Percentiles rank a stretch among this genome's conserved stretches.
Conservation (phyloP, 805 yeast species). For the Myxozyma neglecta region DNA sequence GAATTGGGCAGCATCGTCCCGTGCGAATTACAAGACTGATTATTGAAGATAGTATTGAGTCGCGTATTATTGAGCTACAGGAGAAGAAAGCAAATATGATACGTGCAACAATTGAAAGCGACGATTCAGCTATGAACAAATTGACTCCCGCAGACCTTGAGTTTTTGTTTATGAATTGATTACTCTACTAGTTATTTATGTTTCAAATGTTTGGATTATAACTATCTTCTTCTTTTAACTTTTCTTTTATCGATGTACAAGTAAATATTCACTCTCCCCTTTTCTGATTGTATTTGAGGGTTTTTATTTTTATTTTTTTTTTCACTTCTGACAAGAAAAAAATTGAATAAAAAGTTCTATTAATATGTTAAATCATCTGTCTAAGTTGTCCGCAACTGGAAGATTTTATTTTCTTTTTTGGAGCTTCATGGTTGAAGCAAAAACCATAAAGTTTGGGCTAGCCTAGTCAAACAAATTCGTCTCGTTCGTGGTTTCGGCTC, state of each 20-base stretch:
- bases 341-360: background rate
- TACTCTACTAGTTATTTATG: background rate
- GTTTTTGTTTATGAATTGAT: constrained; percentile 62
- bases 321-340: background rate
- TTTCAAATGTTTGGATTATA: background rate
- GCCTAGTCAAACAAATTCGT: too few relatives aligned
- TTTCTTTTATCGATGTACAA: too few relatives aligned
- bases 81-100: constrained; percentile 98
- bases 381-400: too few relatives aligned
- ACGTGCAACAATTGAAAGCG: constrained; percentile 91
- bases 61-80: constrained; percentile 91
- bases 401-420: too few relatives aligned
- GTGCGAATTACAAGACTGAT: constrained; percentile 89
- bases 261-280: too few relatives aligned
- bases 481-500: too few relatives aligned
- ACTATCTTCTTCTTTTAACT: too few relatives aligned
- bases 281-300: too few relatives aligned
- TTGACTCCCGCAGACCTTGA: constrained; percentile 93
- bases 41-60: constrained; percentile 95
- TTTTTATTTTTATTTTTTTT: background rate
- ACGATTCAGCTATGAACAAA: constrained; percentile 83
- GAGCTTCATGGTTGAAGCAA: too few relatives aligned
- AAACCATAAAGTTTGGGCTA: too few relatives aligned
- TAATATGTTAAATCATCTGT: background rate
- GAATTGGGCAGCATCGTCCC: constrained; percentile 95